Evolutionary conservation across 306 rosid genomes (phyloP).

Genomic region (Vicia sativa): DNA sequence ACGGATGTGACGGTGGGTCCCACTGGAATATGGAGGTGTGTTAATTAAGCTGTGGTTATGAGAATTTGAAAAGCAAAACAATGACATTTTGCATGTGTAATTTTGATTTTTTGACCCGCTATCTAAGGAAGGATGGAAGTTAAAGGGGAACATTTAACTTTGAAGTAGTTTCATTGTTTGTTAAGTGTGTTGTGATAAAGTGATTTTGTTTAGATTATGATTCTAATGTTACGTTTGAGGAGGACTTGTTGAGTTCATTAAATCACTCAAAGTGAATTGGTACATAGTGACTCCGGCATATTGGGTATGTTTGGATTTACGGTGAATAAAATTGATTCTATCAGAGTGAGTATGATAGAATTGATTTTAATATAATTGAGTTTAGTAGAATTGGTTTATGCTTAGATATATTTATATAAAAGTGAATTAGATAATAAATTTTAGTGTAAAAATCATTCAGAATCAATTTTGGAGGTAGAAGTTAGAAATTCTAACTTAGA

Average conservation of each 20-base stretch:
- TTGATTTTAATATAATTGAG: too few species aligned
- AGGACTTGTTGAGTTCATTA: constrained; percentile 45
- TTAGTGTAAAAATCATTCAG: too few species aligned
- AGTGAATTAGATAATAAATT: too few species aligned
- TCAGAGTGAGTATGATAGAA: too few species aligned
- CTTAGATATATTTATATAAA: too few species aligned
- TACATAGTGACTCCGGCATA: too few species aligned
- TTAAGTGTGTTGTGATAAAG: constrained; percentile 1
- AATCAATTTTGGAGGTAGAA: too few species aligned
- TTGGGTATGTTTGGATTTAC: too few species aligned
- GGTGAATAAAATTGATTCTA: too few species aligned
- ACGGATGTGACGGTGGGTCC: constrained; percentile 25
- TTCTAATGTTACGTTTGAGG: constrained; percentile 46
- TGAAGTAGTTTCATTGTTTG: constrained; percentile 1
- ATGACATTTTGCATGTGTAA: constrained; percentile 9
- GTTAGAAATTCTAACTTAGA: too few species aligned
- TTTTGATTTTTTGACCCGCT: constrained; percentile 38
- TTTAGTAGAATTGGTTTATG: too few species aligned
- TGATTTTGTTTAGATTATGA: constrained; percentile 32
- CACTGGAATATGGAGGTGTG: neutral
- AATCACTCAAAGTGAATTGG: constrained; percentile 20
- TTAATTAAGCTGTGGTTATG: constrained; percentile 21
- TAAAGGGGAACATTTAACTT: constrained; percentile 35
- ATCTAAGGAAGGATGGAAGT: constrained; percentile 42
- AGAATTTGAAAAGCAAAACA: constrained; percentile 39